These are phyloP conservation scores for Vaccinium macrocarpon DNA, from an alignment of 148 eudicot species.

Conservation along the genomic window DNA sequence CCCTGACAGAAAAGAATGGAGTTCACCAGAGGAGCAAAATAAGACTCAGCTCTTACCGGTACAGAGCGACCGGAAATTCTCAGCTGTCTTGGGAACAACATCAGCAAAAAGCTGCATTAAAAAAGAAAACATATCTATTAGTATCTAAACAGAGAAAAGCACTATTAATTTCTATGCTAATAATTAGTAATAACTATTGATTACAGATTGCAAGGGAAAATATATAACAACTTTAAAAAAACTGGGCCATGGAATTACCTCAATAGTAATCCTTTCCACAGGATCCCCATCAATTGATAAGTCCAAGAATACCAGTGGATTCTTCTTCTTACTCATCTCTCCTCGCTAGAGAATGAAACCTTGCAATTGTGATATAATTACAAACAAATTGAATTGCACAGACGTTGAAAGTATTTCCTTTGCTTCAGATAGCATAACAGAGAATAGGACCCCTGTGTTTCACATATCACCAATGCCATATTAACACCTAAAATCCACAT, in stretches of 20 bases:
- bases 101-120: conserved; percentile 83
- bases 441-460: neutral
- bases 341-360: conserved; percentile 15
- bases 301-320: conserved; percentile 79
- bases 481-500: neutral
- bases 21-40: neutral
- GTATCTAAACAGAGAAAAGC: neutral
- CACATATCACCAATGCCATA: neutral
- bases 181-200: neutral
- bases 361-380: neutral
- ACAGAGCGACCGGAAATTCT: conserved; percentile 92
- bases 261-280: conserved; percentile 62
- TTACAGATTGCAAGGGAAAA: neutral
- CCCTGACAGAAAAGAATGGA: neutral
- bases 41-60: conserved; percentile 50
- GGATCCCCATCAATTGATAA: conserved; percentile 70
- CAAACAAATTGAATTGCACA: neutral
- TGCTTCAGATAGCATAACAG: neutral
- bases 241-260: conserved; percentile 41
- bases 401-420: neutral
- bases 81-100: conserved; percentile 93
- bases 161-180: neutral
- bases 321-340: conserved; percentile 66
- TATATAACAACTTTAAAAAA: neutral
- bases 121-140: conserved; percentile 7